These are phyloP conservation scores for Onygena corvina DNA, from an alignment of 2,329 filamentous ascomycete species.

Conservation along the genomic window DNA sequence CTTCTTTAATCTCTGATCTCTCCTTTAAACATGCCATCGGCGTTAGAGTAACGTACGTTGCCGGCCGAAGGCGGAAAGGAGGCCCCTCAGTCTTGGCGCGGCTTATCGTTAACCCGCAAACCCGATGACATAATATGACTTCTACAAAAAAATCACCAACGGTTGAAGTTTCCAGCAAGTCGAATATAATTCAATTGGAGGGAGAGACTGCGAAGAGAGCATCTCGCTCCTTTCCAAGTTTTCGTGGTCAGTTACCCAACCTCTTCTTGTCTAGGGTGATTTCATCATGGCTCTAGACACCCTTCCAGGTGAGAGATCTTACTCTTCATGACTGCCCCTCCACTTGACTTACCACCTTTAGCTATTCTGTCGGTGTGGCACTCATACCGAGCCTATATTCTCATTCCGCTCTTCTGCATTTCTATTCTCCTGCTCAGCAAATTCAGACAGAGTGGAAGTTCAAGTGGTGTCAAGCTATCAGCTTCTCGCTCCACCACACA, in stretches of 20 bases:
- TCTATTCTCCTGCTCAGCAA: conserved; percentile 1
- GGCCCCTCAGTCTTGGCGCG: conserved; percentile 1
- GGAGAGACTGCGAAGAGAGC: too few relatives aligned
- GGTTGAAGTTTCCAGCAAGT: too few relatives aligned
- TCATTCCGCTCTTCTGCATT: conserved; percentile 2
- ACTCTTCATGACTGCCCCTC: not conserved
- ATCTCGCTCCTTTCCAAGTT: too few relatives aligned
- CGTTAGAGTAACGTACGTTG: too few relatives aligned
- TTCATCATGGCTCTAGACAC: not conserved
- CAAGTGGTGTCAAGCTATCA: not conserved
- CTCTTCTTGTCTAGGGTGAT: too few relatives aligned
- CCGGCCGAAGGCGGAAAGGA: too few relatives aligned
- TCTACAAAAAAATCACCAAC: not conserved
- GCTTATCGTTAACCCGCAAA: not conserved
- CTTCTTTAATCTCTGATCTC: too few relatives aligned
- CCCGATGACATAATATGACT: not conserved
- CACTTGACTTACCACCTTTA: conserved; percentile 4
- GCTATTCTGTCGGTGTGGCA: conserved; percentile 13
- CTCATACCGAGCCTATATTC: conserved; percentile 10
- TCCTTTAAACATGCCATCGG: too few relatives aligned
- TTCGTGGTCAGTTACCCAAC: too few relatives aligned
- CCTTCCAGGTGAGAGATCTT: not conserved
- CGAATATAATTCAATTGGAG: too few relatives aligned
- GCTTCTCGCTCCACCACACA: not conserved
- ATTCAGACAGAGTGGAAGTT: not conserved